Conservation (phyloP, 345 rosid species). For the Citrus sinensis region DNA sequence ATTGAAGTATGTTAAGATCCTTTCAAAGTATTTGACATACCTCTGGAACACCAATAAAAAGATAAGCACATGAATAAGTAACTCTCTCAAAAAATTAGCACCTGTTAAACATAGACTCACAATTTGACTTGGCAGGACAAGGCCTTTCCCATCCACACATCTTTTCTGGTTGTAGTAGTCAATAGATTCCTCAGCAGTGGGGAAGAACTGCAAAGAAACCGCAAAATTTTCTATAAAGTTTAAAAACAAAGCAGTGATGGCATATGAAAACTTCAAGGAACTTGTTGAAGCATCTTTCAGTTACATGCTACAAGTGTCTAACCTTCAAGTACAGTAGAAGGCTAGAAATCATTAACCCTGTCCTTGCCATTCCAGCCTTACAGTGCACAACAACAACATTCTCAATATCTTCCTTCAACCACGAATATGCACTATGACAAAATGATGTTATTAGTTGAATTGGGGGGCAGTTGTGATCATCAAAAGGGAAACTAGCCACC, state of each 20-base stretch:
- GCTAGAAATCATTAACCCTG: slow-evolving; percentile 91
- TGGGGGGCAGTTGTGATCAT: slow-evolving; percentile 90
- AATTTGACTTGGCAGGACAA: slow-evolving; percentile 86
- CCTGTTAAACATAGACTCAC: slow-evolving; percentile 36
- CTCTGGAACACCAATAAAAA: slow-evolving; percentile 37
- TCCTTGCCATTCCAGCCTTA: slow-evolving; percentile 95
- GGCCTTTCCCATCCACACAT: slow-evolving; percentile 85
- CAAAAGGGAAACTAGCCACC: slow-evolving; percentile 93
- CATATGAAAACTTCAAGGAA: slow-evolving; percentile 8
- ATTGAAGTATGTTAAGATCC: slow-evolving; percentile 66
- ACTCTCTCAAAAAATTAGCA: not conserved
- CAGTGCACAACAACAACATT: slow-evolving; percentile 92
- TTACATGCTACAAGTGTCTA: not conserved
- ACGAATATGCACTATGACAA: slow-evolving; percentile 82
- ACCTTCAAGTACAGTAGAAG: slow-evolving; percentile 78
- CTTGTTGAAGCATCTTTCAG: slow-evolving; percentile 10
- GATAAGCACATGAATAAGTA: not conserved
- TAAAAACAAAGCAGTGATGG: slow-evolving; percentile 9
- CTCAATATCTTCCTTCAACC: slow-evolving; percentile 92
- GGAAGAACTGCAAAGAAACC: slow-evolving; percentile 63
- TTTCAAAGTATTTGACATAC: slow-evolving; percentile 81
- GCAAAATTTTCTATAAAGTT: not conserved
- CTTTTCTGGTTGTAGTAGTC: slow-evolving; percentile 86
- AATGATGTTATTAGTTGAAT: slow-evolving; percentile 69
- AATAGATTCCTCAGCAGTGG: slow-evolving; percentile 90